Evolutionary conservation across 2,329 filamentous ascomycete genomes (phyloP).

Genomic region (Cercospora berteroae): DNA sequence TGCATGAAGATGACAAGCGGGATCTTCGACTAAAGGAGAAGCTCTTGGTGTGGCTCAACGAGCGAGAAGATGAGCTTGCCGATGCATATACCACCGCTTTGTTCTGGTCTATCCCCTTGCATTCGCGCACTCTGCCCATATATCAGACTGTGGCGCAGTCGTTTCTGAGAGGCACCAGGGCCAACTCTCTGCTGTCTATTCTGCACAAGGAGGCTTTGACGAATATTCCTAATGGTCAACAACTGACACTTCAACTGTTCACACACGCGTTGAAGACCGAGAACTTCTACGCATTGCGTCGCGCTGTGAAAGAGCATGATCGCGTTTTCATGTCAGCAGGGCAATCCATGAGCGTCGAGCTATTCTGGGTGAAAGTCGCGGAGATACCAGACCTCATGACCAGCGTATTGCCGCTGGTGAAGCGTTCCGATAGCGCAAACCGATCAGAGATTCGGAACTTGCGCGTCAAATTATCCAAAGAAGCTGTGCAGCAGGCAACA

Average conservation of each 20-base stretch:
- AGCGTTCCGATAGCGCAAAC: not conserved
- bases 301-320: not conserved
- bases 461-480: not conserved
- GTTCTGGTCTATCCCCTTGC: slow-evolving; percentile 28
- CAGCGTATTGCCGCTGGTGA: not conserved
- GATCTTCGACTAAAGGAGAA: slow-evolving; percentile 29
- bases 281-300: not conserved
- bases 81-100: slow-evolving; percentile 27
- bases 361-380: slow-evolving; percentile 14
- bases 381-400: slow-evolving; percentile 2
- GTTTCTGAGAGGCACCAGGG: slow-evolving; percentile 20
- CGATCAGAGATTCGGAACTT: not conserved
- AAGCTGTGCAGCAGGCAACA: slow-evolving; percentile 4
- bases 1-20: slow-evolving; percentile 26
- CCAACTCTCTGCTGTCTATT: slow-evolving; percentile 17
- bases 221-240: slow-evolving; percentile 23
- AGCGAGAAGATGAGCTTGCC: slow-evolving; percentile 18
- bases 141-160: slow-evolving; percentile 27
- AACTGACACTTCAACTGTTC: slow-evolving; percentile 12
- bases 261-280: not conserved
- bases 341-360: not conserved
- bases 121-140: slow-evolving; percentile 21
- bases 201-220: slow-evolving; percentile 33
- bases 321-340: not conserved
- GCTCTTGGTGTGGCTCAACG: slow-evolving; percentile 32